These are phyloP conservation scores for Candida glucosophila DNA, from an alignment of 1,139 yeast genomes.

Conservation along the genomic window DNA sequence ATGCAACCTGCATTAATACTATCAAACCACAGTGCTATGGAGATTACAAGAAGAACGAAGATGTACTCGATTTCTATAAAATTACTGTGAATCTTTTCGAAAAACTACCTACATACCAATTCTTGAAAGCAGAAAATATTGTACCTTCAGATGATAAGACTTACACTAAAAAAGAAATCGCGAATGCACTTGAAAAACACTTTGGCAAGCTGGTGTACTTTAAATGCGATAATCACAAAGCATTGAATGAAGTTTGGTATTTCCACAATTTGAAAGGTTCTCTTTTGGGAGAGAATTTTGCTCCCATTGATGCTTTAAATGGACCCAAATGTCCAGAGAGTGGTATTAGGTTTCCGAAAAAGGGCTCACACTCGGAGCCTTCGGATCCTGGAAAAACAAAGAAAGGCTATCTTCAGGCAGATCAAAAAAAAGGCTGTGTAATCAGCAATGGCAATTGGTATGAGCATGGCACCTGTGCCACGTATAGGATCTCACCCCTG, in stretches of 20 bases:
- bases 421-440: conserved; percentile 62
- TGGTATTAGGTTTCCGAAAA: conserved; percentile 74
- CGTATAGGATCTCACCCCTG: conserved; percentile 43
- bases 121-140: conserved; percentile 61
- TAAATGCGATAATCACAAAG: conserved; percentile 60
- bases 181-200: conserved; percentile 49
- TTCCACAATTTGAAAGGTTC: conserved; percentile 77
- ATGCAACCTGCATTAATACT: conserved; percentile 87
- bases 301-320: conserved; percentile 52
- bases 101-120: conserved; percentile 61
- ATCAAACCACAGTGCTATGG: conserved; percentile 63
- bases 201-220: conserved; percentile 61
- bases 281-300: conserved; percentile 53
- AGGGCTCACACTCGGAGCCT: conserved; percentile 32
- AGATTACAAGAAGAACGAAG: conserved; percentile 32
- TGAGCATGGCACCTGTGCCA: conserved; percentile 78
- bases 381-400: conserved; percentile 17
- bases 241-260: conserved; percentile 86
- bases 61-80: conserved; percentile 73
- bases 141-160: conserved; percentile 53
- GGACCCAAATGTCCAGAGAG: conserved; percentile 56
- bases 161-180: conserved; percentile 58
- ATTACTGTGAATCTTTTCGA: conserved; percentile 58
- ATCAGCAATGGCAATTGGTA: conserved; percentile 85
- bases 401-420: conserved; percentile 39